Conservation (phyloP, 2,329 filamentous ascomycete genomes). For the Arachnomyces sp. region DNA sequence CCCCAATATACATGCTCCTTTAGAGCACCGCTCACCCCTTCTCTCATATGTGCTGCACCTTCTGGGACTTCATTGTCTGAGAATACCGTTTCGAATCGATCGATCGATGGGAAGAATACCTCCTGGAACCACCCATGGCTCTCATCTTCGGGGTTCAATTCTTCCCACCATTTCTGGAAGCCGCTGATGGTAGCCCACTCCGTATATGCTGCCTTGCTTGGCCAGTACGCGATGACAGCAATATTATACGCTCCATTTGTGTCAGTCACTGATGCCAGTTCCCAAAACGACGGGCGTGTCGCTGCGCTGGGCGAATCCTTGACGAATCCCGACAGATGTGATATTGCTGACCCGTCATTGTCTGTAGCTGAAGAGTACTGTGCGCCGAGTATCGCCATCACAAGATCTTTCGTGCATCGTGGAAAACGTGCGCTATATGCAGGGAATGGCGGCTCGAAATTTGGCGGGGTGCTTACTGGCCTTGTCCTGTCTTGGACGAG, state of each 20-base stretch:
- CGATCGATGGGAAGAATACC: conserved; percentile 34
- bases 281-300: conserved; percentile 18
- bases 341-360: conserved; percentile 10
- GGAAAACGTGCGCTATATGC: conserved; percentile 24
- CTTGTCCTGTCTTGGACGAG: conserved; percentile 7
- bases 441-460: conserved; percentile 8
- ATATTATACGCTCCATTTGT: conserved; percentile 27
- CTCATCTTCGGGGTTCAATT: conserved; percentile 16
- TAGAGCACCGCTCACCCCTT: conserved; percentile 30
- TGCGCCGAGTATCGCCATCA: conserved; percentile 29
- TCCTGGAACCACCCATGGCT: conserved; percentile 38
- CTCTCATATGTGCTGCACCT: conserved; percentile 36
- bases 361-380: conserved; percentile 15
- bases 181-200: conserved; percentile 28
- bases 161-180: conserved; percentile 34
- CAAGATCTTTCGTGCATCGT: conserved; percentile 21
- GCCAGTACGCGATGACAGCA: conserved; percentile 35
- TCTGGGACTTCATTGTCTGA: conserved; percentile 31
- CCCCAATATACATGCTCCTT: conserved; percentile 42
- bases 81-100: conserved; percentile 40
- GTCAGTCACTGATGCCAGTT: conserved; percentile 28
- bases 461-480: conserved; percentile 6
- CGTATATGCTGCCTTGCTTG: conserved; percentile 19
- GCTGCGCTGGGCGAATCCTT: conserved; percentile 2
- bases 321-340: conserved; percentile 10